Evolutionary conservation across 1,284 basidiomycete species (phyloP), one percentile per base, ranked within the genome.

Genomic region (Ceratobasidium sp.): DNA sequence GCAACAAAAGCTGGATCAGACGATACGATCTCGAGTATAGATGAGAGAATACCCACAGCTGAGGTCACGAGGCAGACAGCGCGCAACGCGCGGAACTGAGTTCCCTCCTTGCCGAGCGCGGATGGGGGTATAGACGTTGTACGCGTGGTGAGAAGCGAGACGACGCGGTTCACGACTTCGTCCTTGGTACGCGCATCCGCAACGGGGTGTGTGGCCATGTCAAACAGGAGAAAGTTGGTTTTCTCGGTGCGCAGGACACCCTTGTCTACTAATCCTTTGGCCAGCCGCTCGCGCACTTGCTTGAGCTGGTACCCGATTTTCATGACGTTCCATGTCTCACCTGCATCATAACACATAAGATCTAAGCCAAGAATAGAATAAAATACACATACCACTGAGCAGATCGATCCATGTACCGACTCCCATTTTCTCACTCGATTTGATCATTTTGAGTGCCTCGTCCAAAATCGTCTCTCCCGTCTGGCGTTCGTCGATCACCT

Each of bases 321-420:
- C 92, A 98, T 95, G 6, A 98, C 95, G 83, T 98, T 98, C 96
- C 96, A 98, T 70, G 96, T 98, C 86, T 98, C 96, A 79, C 96
- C 96, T 97, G 82, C 22, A 67, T 49, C 25, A 66, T 32, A 32
- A 43, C 15, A 44, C 56, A 57, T 34, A 59, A 67, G 73, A 22
- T 77, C 62, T 40, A 22, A 51, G 64, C 68, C 37, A 56, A 32
- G 22, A 51, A 59, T 51, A 49, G 61, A 34, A 64, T 65, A 43
- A 68, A 54, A 76, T 25, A 54, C 54, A 80, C 92, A 81, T 82
- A 96, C 96, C 96, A 80, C 92, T 95, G 82, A 98, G 87, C 44
- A 98, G 86, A 83, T 98, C 96, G 66, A 98, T 92, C 96, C 96
- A 98, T 46, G 89, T 92, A 66, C 94, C 96, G 34, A 96, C 90